These are phyloP conservation scores for Zizania palustris DNA, from an alignment of 202 grass and related monocot genomes.

Conservation along the genomic window DNA sequence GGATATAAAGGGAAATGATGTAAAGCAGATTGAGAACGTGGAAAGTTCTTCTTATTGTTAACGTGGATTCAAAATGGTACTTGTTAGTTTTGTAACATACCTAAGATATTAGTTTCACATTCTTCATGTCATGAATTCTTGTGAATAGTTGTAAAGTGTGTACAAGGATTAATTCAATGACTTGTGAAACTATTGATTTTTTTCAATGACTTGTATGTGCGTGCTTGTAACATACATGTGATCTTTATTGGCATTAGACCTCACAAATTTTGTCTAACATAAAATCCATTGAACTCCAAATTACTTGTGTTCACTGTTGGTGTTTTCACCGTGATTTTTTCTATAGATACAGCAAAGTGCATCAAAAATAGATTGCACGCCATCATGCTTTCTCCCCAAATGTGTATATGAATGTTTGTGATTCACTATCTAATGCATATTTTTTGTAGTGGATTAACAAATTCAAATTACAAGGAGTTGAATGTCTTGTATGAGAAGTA, in stretches of 20 bases:
- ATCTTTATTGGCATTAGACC: neutral
- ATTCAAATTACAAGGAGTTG: constrained; percentile 68
- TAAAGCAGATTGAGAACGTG: constrained; percentile 42
- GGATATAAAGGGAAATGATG: constrained; percentile 45
- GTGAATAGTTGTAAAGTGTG: no score
- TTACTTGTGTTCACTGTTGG: neutral
- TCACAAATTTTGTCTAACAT: neutral
- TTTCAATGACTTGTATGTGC: neutral
- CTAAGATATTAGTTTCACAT: neutral
- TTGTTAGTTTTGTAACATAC: neutral
- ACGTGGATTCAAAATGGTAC: constrained; percentile 58
- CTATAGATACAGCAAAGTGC: neutral
- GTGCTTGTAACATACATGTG: neutral
- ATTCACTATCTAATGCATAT: no score
- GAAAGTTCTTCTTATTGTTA: constrained; percentile 61
- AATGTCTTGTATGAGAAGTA: constrained; percentile 73
- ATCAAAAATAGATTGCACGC: neutral
- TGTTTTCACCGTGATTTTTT: neutral
- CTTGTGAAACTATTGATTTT: neutral
- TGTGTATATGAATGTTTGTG: neutral
- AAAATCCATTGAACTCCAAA: no score
- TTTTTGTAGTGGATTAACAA: constrained; percentile 59
- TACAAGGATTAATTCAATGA: no score
- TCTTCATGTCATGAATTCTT: no score
- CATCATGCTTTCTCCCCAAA: neutral